Conservation (phyloP, 2,329 filamentous ascomycete genomes). For the Cercospora brassicicola region DNA sequence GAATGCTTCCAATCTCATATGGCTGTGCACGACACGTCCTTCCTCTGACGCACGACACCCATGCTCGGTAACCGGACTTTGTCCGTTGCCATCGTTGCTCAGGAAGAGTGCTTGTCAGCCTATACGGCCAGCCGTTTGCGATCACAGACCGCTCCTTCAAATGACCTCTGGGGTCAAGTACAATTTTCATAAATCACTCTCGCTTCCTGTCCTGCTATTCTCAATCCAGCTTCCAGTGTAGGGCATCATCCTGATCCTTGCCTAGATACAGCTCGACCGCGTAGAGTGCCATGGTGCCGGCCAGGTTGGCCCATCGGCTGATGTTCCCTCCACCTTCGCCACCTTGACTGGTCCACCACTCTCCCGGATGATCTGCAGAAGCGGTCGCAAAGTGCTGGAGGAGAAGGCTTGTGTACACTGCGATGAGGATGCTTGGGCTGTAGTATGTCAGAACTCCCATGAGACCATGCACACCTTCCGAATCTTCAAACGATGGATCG, state of each 20-base stretch:
- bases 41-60: background rate
- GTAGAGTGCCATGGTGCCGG: constrained; percentile 84
- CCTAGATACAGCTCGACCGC: constrained; percentile 86
- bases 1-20: constrained; percentile 3
- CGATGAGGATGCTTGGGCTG: constrained; percentile 88
- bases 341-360: constrained; percentile 83
- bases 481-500: constrained; percentile 79
- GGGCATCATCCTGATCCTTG: constrained; percentile 73
- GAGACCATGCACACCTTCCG: constrained; percentile 67
- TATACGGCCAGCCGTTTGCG: background rate
- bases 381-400: constrained; percentile 91
- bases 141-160: background rate
- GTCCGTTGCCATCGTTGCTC: background rate
- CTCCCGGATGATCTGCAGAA: constrained; percentile 56
- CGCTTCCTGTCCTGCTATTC: background rate
- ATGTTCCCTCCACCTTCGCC: constrained; percentile 80
- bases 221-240: constrained; percentile 75
- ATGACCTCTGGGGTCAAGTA: background rate
- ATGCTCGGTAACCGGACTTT: background rate
- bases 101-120: background rate
- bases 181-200: background rate
- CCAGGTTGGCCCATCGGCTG: constrained; percentile 92
- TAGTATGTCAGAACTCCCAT: constrained; percentile 89
- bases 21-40: background rate
- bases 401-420: constrained; percentile 91